Percentiles rank a stretch among this genome's conserved stretches.
phyloP scores from a whole-genome alignment of 2,329 filamentous ascomycete species.

The Fusarium nygamai region DNA sequence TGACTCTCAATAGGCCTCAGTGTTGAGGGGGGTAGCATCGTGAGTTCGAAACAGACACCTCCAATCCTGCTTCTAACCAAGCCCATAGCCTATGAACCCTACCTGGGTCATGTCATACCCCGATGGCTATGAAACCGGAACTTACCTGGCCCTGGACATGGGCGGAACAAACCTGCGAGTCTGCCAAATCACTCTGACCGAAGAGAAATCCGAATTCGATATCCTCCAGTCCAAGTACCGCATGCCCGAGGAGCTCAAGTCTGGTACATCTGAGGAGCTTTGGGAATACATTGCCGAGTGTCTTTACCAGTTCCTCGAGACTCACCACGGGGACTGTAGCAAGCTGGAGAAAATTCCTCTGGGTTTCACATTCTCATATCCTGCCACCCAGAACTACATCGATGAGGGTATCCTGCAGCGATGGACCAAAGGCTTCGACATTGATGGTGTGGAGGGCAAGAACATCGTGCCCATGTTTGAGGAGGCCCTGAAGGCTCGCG shows the following conservation, averaged over 20 bases:
- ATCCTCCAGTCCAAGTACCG: conserved; percentile 97
- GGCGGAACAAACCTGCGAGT: conserved; percentile 96
- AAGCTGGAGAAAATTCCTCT: conserved; percentile 76
- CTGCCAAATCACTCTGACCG: conserved; percentile 89
- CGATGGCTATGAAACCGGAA: conserved; percentile 86
- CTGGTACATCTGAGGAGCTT: conserved; percentile 82
- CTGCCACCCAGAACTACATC: conserved; percentile 91
- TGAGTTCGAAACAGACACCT: conserved; percentile 59
- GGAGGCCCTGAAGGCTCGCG: conserved; percentile 72
- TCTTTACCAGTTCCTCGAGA: conserved; percentile 87
- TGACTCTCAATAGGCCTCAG: conserved; percentile 69
- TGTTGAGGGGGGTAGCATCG: conserved; percentile 91
- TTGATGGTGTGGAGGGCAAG: conserved; percentile 87
- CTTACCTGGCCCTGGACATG: conserved; percentile 91
- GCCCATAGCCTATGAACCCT: conserved; percentile 87
- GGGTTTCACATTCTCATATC: conserved; percentile 97
- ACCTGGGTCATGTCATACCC: conserved; percentile 95
- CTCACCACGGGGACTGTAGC: conserved; percentile 76
- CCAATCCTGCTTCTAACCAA: conserved; percentile 30
- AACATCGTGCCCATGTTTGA: conserved; percentile 93
- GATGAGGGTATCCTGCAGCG: conserved; percentile 92
- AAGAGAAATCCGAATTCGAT: conserved; percentile 89
- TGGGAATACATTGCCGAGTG: conserved; percentile 97
- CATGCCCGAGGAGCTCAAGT: conserved; percentile 93
- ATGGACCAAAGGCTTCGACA: conserved; percentile 98